phyloP scores from a whole-genome alignment of 164 flowering plant genomes.

The Vitis amurensis region DNA sequence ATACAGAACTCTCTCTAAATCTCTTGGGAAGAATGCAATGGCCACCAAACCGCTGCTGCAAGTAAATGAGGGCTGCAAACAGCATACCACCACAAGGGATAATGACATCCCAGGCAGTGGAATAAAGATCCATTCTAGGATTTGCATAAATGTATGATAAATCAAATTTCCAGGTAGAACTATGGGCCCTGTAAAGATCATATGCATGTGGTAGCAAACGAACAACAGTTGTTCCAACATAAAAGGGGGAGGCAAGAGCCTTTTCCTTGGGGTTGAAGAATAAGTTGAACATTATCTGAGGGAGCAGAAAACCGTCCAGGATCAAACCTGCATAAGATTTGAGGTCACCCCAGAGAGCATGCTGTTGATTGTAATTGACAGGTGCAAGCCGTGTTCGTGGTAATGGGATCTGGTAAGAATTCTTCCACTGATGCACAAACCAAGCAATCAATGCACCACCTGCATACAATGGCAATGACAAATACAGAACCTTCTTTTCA shows the following conservation, averaged over 20 bases:
- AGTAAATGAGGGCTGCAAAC: slow-evolving; percentile 29
- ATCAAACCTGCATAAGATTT: slow-evolving; percentile 43
- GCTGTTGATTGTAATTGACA: slow-evolving; percentile 1
- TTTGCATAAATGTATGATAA: slow-evolving; percentile 38
- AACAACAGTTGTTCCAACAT: slow-evolving; percentile 37
- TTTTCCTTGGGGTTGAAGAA: slow-evolving; percentile 27
- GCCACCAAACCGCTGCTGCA: slow-evolving; percentile 48
- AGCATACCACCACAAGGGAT: slow-evolving; percentile 33
- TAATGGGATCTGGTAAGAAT: slow-evolving; percentile 11
- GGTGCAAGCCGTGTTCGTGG: not conserved
- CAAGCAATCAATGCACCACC: slow-evolving; percentile 36
- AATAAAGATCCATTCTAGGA: slow-evolving; percentile 35
- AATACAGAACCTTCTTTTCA: slow-evolving; percentile 34
- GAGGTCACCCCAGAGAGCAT: slow-evolving; percentile 27
- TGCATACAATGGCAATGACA: slow-evolving; percentile 31
- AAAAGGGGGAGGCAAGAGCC: slow-evolving; percentile 31
- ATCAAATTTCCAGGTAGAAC: slow-evolving; percentile 18
- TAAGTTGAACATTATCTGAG: slow-evolving; percentile 43
- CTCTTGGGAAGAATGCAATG: slow-evolving; percentile 32
- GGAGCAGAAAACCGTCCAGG: slow-evolving; percentile 46
- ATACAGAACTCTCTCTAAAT: slow-evolving; percentile 22
- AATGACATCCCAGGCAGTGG: slow-evolving; percentile 44
- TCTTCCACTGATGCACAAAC: slow-evolving; percentile 22
- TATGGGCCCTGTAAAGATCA: slow-evolving; percentile 39
- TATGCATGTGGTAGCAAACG: slow-evolving; percentile 46